These are phyloP conservation scores for Rhytidiadelphus loreus DNA, from an alignment of 225 moss, liverwort and hornwort species.

Conservation along the genomic window DNA sequence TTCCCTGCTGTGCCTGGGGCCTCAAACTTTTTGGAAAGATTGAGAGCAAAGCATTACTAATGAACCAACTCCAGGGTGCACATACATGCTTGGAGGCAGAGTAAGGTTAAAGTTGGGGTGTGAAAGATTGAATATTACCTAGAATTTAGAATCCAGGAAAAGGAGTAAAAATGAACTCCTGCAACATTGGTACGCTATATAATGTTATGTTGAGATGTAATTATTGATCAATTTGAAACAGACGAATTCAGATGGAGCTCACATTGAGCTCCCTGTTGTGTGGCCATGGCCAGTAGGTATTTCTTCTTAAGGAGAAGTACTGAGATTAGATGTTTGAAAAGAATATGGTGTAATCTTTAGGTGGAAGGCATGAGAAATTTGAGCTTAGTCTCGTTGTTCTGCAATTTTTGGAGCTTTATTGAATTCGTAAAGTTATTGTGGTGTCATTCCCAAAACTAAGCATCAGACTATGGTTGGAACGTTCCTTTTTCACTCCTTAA, in stretches of 20 bases:
- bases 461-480: neutral
- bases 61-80: neutral
- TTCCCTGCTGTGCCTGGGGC: neutral
- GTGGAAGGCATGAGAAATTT: neutral
- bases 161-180: neutral
- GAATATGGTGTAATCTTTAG: neutral
- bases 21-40: neutral
- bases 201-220: neutral
- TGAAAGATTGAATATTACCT: neutral
- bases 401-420: neutral
- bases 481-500: neutral
- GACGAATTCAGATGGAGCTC: neutral
- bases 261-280: neutral
- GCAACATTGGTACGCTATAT: neutral
- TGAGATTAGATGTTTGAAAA: neutral
- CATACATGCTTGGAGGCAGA: neutral
- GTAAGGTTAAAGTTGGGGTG: neutral
- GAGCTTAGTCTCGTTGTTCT: neutral
- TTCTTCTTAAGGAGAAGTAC: neutral
- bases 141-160: neutral
- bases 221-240: neutral
- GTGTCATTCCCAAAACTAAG: neutral
- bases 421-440: neutral
- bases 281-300: neutral
- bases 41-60: neutral